These are phyloP conservation scores for Durusdinium trenchii DNA, from an alignment of 73 alveolate genomes.

Conservation along the genomic window DNA sequence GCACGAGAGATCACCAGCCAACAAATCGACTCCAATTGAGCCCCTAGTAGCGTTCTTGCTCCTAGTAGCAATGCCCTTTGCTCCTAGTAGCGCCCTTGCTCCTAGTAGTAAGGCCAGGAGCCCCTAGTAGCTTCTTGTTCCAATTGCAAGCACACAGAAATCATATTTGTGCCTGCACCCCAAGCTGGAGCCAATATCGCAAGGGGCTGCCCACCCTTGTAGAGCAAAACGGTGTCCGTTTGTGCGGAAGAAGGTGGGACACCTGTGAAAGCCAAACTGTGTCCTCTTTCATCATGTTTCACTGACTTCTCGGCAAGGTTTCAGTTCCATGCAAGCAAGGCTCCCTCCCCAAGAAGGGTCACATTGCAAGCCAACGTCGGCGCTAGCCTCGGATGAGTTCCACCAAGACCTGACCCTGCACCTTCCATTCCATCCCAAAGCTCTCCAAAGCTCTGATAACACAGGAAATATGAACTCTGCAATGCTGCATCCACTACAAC, in stretches of 20 bases:
- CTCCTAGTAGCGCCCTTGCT: no score
- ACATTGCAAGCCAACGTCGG: slow-evolving; percentile 78
- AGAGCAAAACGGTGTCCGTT: slow-evolving; percentile 41
- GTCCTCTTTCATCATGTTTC: not conserved
- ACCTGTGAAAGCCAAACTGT: not conserved
- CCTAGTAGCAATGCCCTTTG: no score
- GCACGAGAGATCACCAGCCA: no score
- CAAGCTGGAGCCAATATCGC: slow-evolving; percentile 68
- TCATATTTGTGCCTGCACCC: slow-evolving; percentile 87
- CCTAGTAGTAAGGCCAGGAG: no score
- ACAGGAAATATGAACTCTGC: not conserved
- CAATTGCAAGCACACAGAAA: no score
- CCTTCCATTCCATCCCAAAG: not conserved
- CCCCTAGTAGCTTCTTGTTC: no score
- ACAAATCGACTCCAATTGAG: no score
- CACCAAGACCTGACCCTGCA: no score
- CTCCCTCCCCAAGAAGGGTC: slow-evolving; percentile 25
- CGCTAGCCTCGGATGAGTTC: slow-evolving; percentile 1
- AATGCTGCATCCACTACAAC: no score
- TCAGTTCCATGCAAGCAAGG: not conserved
- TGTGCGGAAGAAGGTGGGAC: not conserved
- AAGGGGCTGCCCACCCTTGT: slow-evolving; percentile 52
- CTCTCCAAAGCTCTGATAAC: not conserved
- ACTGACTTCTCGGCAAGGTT: not conserved
- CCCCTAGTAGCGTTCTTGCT: no score